Evolutionary conservation across 2,329 filamentous ascomycete genomes (phyloP).

Genomic region (Xylaria sp.): DNA sequence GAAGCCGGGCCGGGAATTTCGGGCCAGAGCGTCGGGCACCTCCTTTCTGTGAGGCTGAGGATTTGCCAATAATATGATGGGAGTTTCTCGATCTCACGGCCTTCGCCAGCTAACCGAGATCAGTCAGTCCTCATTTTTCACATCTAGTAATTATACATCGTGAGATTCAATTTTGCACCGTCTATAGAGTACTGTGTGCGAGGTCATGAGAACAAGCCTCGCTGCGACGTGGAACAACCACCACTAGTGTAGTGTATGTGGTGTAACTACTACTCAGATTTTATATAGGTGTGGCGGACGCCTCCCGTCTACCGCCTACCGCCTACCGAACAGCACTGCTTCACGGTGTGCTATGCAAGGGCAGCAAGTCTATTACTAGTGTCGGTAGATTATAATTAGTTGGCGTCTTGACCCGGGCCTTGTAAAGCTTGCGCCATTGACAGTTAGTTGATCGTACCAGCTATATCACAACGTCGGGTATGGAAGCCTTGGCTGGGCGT

Average conservation of each 20-base stretch:
- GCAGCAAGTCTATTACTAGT: not conserved
- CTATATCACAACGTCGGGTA: not conserved
- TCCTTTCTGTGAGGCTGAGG: not conserved
- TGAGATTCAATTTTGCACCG: constrained; percentile 12
- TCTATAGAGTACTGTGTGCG: constrained; percentile 12
- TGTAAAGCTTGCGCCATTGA: not conserved
- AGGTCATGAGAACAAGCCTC: constrained; percentile 10
- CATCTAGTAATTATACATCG: not conserved
- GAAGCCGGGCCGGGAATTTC: not conserved
- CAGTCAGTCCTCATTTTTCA: constrained; percentile 7
- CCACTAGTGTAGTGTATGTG: not conserved
- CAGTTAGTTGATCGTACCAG: constrained; percentile 23
- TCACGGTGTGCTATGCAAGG: not conserved
- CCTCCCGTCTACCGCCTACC: constrained; percentile 4
- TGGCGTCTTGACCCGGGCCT: not conserved
- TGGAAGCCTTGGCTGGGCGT: not conserved
- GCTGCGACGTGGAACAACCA: constrained; percentile 1
- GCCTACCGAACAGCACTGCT: not conserved
- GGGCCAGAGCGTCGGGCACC: not conserved
- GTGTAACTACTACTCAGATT: constrained; percentile 12
- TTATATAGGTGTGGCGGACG: constrained; percentile 14
- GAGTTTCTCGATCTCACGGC: constrained; percentile 13
- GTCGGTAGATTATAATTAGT: not conserved
- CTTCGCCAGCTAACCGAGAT: not conserved
- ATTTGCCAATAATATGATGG: not conserved